Base-by-base conservation (phyloP, 306 rosid species). In the Pyrus pyrifolia region DNA sequence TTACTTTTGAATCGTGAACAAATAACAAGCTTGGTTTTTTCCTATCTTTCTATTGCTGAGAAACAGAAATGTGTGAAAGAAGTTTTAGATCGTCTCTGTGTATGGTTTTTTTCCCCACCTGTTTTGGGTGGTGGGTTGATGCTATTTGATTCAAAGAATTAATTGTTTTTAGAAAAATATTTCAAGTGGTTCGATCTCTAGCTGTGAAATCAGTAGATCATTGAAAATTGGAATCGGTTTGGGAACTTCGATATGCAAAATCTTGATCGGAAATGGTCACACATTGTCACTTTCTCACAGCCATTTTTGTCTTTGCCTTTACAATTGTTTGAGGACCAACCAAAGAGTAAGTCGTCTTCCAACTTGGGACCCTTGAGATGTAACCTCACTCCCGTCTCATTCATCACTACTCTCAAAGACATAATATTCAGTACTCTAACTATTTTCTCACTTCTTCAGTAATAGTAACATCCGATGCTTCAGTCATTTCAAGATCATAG, bases 271-370 rank as follows among this genome's bases (percentile, higher is more conserved):
- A 74, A 81, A 75, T 71, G 79, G 30, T 58, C 77, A 30, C 68
- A 49, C 42, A 68, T 58, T 79, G 22, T 42, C 76, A 57, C 63
- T 65, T 66, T 82, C 75, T 73, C 76, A 80, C 80, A 72, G 76
- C 80, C 83, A 58, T 73, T 78, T 52, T 40, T 73, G 71, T 46
- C 70, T 83, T 74, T 80, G 81, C 71, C 59, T 27, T 70, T 58
- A 68, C 74, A 78, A 59, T 73, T 77, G 53, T 70, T 84, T 81
- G 86, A 82, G 90, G 84, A 82, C 88, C 91, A 85, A 80, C 78
- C 64, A 35, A 31, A 44, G 42, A 67, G 77, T 51, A 59, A 31
- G 66, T 30, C 21, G n/a, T 31, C 70, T 75, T 68, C 61, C 83
- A 83, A 81, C 77, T 79, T 29, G 66, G 45, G 7, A 27, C 11